Evolutionary conservation across 2,329 filamentous ascomycete species (phyloP).

Genomic region (Cladosporium velox): DNA sequence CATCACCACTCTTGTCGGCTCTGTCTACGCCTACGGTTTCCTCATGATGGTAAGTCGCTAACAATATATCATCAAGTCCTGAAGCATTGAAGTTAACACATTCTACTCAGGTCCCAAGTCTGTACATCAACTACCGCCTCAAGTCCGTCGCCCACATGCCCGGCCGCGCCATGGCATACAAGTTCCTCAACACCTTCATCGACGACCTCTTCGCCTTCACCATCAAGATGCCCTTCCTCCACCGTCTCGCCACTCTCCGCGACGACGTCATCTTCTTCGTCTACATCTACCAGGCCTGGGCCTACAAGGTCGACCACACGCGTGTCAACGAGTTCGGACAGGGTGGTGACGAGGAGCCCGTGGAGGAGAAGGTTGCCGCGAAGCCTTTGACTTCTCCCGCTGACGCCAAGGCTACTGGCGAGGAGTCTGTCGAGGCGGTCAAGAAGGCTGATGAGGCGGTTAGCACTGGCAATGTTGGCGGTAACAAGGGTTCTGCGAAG

Average conservation of each 20-base stretch:
- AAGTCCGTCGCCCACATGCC: slow-evolving; percentile 94
- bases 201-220: slow-evolving; percentile 98
- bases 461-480: background rate
- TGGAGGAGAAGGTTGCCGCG: slow-evolving; percentile 52
- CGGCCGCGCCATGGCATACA: slow-evolving; percentile 93
- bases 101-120: slow-evolving; percentile 62
- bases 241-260: slow-evolving; percentile 85
- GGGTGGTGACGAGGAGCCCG: slow-evolving; percentile 85
- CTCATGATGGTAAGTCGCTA: slow-evolving; percentile 76
- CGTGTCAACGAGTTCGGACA: slow-evolving; percentile 98
- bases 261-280: slow-evolving; percentile 99
- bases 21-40: slow-evolving; percentile 97
- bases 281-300: slow-evolving; percentile 91
- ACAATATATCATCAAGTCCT: background rate
- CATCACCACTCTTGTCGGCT: slow-evolving; percentile 91
- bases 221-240: slow-evolving; percentile 97
- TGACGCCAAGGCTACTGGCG: slow-evolving; percentile 28
- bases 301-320: slow-evolving; percentile 87
- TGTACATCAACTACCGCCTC: slow-evolving; percentile 99
- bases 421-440: background rate
- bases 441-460: slow-evolving; percentile 15
- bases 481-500: slow-evolving; percentile 10
- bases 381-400: slow-evolving; percentile 43
- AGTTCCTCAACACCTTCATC: slow-evolving; percentile 98
- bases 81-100: slow-evolving; percentile 11